Base-by-base conservation (phyloP, 2,329 filamentous ascomycete genomes). In the Colletotrichum euphorbiae region DNA sequence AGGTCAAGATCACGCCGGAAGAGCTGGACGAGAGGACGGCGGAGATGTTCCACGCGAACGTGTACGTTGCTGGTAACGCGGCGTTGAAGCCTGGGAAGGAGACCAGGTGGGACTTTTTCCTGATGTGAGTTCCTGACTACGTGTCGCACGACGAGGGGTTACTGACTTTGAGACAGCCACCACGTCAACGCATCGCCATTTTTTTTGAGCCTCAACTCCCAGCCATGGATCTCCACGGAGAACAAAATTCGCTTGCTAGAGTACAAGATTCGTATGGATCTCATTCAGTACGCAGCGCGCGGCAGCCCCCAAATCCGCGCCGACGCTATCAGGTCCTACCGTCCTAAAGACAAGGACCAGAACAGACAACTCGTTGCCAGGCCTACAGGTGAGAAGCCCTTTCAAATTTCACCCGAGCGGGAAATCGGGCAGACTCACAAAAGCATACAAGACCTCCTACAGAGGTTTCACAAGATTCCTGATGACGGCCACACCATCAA, bases 401-500 rank as follows among this genome's bases (percentile, higher is more conserved):
- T 15, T 3, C 1, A 38, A 6, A 13, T 15, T 2, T 21, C 19
- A 3, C 7, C 0, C 1, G 9, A 21, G 15, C 6, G 28, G 28
- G 6, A 21, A 21, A 1, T 12, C 15, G 4, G 28, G 24, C 50
- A 46, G 42, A 56, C 31, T 15, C n/a, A 46, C 3, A 3, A 6
- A 6, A 19, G 5, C 19, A 3, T 13, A 11, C 11, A 15, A 77
- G 82, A 83, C 2, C 77, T 88, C 3, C 77, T 87, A 6, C 75
- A 81, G 1, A 79, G 83, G 9, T 76, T 89, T 17, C 81, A 84
- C 67, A 69, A 70, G 9, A 74, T 86, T 38, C 28, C 38, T 9
- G 94, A 97, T 72, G 94, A 98, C 77, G 94, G 94, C 0, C 95
- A 98, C 79, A 84, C 89, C 9, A 84, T 90, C 61, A 98, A 98